A percentile compares a stretch with the other conserved stretches of the same genome.
These are phyloP conservation scores for Debaryomyces castellii DNA, from an alignment of 805 yeast species.

Conservation along the genomic window DNA sequence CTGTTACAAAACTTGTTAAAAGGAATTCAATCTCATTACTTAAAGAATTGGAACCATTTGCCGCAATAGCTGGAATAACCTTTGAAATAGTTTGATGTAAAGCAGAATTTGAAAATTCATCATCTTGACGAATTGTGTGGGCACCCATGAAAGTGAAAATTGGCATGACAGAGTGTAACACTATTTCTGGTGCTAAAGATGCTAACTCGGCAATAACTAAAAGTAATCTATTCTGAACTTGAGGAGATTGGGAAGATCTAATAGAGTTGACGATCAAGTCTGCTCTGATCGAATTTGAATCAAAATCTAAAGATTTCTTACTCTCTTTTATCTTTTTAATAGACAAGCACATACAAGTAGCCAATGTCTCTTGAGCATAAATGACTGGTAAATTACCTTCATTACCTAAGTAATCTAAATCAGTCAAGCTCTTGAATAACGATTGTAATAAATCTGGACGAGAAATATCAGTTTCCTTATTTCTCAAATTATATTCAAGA, in stretches of 20 bases:
- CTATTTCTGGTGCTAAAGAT: conserved; percentile 82
- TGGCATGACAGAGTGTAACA: conserved; percentile 98
- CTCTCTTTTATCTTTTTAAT: conserved; percentile 52
- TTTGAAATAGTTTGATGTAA: conserved; percentile 87
- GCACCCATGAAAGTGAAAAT: conserved; percentile 99
- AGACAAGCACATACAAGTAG: conserved; percentile 76
- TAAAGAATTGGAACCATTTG: conserved; percentile 42
- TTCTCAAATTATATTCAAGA: conserved; percentile 53
- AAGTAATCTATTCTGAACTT: conserved; percentile 85
- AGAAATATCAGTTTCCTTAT: conserved; percentile 26
- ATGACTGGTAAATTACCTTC: conserved; percentile 91
- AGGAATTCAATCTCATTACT: conserved; percentile 76
- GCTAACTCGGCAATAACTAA: conserved; percentile 88
- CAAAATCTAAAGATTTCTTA: conserved; percentile 36
- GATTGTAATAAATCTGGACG: conserved; percentile 49
- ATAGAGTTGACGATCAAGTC: conserved; percentile 90
- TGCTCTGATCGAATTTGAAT: conserved; percentile 72
- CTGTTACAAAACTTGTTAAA: conserved; percentile 86
- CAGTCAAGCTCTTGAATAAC: conserved; percentile 64
- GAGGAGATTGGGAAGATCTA: conserved; percentile 86
- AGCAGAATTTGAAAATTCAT: conserved; percentile 88
- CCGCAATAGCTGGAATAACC: conserved; percentile 82
- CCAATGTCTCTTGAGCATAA: conserved; percentile 87
- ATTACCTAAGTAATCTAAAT: conserved; percentile 78
- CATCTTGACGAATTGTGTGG: conserved; percentile 93